Base-by-base conservation (phyloP, 1,139 yeast genomes). In the Arxiozyma bovina region DNA sequence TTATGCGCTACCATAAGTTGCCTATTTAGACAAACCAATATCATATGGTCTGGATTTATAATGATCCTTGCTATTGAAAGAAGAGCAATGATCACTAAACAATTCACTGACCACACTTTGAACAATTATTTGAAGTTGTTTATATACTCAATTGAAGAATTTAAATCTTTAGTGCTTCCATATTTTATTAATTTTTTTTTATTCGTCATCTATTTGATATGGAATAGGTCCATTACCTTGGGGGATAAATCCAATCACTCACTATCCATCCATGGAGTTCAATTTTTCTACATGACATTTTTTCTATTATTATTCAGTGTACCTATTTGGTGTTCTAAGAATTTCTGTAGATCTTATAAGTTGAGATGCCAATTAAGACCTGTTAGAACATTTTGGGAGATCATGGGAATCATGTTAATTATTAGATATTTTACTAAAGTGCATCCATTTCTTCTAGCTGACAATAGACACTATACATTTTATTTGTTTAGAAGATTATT, bases 401-500 rank as follows among this genome's bases (percentile, higher is more conserved):
- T 69, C 57, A 30, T 67, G n/a, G 60, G 70, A 0, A 81, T 89
- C 40, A 75, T 74, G 58, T 61, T 72, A 30, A 65, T 81, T 1
- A 77, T 89, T 42, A 75, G 81, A 45, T 74, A 76, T 53, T 85
- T 79, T 65, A 87, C 96, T 0, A 75, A 85, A 11, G 83, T 83
- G 4, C 99, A 94, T 67, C 97, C 98, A 12, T 94, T 91, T 69
- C 70, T 93, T 45, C 75, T 91, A 50, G 96, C 99, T 0, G 99
- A 94, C 68, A 94, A 94, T 71, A 81, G 99, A 59, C 99, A 93
- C 68, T 89, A 83, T 67, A 83, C 96, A 0, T 93, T 93, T 67
- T 94, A 93, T 71, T 72, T 93, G 43, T 88, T 87, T 80, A 79
- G 81, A 55, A 79, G 79, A 56, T 63, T 91, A 20, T 74, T 88